Evolutionary conservation across 2,329 filamentous ascomycete genomes (phyloP), one percentile per base, ranked within the genome.

Genomic region (Blumeria hordei): DNA sequence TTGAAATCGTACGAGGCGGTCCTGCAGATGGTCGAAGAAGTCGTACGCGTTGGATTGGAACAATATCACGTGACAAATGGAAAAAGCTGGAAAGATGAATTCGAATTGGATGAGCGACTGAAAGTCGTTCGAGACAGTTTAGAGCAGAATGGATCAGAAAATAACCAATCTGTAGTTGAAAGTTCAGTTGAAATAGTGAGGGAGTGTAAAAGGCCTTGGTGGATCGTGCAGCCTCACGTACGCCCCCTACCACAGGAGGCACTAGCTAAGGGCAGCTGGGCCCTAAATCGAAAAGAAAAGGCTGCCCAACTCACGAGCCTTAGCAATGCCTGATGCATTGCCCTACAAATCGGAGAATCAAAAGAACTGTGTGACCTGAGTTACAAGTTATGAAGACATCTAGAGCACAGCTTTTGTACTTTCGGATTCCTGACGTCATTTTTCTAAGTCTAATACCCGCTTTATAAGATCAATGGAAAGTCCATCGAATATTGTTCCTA

Each of bases 191-290:
- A 76, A 8, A 80, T 83, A 0, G 79, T 92, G 32, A 77, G 75
- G 55, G 72, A 77, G 57, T 94, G 87, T 64, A 82, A 80, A 65
- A 71, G 87, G 59, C 88, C 88, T 0, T 95, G 81, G 77, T 95
- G 87, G 86, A 75, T 94, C 3, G 87, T 81, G 54, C 88, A 96
- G 69, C 83, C 90, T 3, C 85, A 94, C 62, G 76, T 95, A 6
- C 72, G 88, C 55, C 88, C 88, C 43, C 67, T 95, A 63, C 92
- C 92, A 0, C 84, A 83, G 61, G 90, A 96, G 69, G 92, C 92
- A 2, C 63, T 92, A 59, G 81, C 82, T 58, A 88, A 86, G 65
- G 88, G 88, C 0, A 81, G 84, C 2, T 74, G 94, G 66, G 76
- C 74, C 56, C 66, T 81, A 58, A 85, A 80, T 62, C 88, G 87